Percentiles rank a stretch among this genome's conserved stretches.
These are phyloP conservation scores for Ampelomyces quisqualis DNA, from an alignment of 2,329 filamentous ascomycete genomes.

Conservation along the genomic window DNA sequence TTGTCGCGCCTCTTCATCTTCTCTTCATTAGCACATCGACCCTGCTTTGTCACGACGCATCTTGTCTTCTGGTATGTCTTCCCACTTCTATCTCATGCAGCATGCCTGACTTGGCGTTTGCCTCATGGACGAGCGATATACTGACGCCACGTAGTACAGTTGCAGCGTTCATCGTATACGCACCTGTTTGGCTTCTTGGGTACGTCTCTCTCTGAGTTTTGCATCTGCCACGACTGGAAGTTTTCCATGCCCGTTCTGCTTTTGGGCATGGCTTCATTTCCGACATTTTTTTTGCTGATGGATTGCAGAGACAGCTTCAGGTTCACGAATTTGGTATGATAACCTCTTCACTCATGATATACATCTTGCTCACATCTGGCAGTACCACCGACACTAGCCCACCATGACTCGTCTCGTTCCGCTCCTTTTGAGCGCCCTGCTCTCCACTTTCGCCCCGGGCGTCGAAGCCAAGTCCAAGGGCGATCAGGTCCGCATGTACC, in stretches of 20 bases:
- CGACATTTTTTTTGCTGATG: no score
- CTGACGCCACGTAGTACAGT: not conserved
- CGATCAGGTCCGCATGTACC: constrained; percentile 14
- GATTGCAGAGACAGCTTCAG: no score
- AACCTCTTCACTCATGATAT: not conserved
- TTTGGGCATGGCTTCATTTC: no score
- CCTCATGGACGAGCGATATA: no score
- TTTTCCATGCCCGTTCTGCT: no score
- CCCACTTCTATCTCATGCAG: not conserved
- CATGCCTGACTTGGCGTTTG: no score
- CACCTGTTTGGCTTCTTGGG: not conserved
- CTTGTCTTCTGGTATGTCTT: not conserved
- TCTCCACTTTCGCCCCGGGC: constrained; percentile 13
- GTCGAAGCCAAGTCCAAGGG: constrained; percentile 16
- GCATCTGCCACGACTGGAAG: no score
- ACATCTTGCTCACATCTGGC: not conserved
- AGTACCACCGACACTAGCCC: not conserved
- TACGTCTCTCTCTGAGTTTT: no score
- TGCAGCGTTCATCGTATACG: not conserved
- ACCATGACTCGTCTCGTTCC: constrained; percentile 14
- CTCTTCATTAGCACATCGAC: not conserved
- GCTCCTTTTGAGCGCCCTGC: constrained; percentile 13
- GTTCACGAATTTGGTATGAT: not conserved
- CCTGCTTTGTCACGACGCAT: not conserved
- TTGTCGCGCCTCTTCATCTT: not conserved